These are phyloP conservation scores for Rhynchosporium agropyri DNA, from an alignment of 2,329 filamentous ascomycete genomes.

Conservation along the genomic window DNA sequence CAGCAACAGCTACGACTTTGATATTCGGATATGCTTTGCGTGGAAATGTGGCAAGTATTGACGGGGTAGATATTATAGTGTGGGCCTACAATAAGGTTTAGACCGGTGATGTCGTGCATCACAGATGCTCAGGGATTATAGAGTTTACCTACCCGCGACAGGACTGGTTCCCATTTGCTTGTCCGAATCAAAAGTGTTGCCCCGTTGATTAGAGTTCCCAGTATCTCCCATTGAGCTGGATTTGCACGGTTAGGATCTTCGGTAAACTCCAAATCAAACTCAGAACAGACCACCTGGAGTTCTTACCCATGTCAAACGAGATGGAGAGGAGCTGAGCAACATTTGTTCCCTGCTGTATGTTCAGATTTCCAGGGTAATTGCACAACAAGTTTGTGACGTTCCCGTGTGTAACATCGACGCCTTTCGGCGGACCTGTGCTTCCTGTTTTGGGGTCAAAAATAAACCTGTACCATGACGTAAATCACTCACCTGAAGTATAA, in stretches of 20 bases:
- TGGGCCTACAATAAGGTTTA: constrained; percentile 36
- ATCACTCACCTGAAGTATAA: constrained; percentile 36
- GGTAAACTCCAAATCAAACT: neutral
- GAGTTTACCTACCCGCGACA: constrained; percentile 47
- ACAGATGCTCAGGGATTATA: neutral
- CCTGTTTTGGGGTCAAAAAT: constrained; percentile 32
- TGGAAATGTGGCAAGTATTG: constrained; percentile 54
- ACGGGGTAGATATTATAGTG: constrained; percentile 58
- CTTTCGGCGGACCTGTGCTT: constrained; percentile 81
- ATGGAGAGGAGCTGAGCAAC: constrained; percentile 61
- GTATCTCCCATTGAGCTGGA: constrained; percentile 62
- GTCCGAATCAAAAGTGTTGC: constrained; percentile 57
- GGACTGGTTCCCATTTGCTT: constrained; percentile 51
- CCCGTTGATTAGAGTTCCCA: constrained; percentile 58
- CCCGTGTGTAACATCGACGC: constrained; percentile 64
- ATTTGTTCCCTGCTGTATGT: constrained; percentile 52
- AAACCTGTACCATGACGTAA: constrained; percentile 49
- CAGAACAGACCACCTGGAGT: neutral
- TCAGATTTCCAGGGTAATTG: constrained; percentile 53
- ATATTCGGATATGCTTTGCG: constrained; percentile 53
- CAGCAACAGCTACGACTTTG: constrained; percentile 56
- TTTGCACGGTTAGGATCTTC: constrained; percentile 13
- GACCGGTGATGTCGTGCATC: neutral
- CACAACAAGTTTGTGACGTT: constrained; percentile 59
- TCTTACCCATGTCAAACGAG: constrained; percentile 63